These are phyloP conservation scores for Zea mays DNA, from an alignment of 176 grass and related monocot genomes.

Conservation along the genomic window Zm-B73-REFERENCE-NAM-5.0 NC_050103.1:173734001-173734500, in stretches of 20 bases:
- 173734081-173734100: background rate
- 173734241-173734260: background rate
- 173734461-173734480: slow-evolving; percentile 8
- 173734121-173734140: slow-evolving; percentile 36
- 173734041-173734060: slow-evolving; percentile 36
- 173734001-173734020: slow-evolving; percentile 43
- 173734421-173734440: background rate
- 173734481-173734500: background rate
- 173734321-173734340: slow-evolving; percentile 1
- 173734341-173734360: background rate
- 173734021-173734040: slow-evolving; percentile 37
- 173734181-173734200: slow-evolving; percentile 33
- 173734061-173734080: slow-evolving; percentile 20
- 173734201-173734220: background rate
- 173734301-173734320: background rate
- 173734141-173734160: slow-evolving; percentile 40
- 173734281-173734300: background rate
- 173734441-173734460: slow-evolving; percentile 12
- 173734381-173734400: slow-evolving; percentile 27
- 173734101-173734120: slow-evolving; percentile 42
- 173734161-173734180: slow-evolving; percentile 45
- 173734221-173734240: background rate
- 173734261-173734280: background rate
- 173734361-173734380: slow-evolving; percentile 34
- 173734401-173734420: slow-evolving; percentile 30